Percentiles rank a stretch among this genome's conserved stretches.
These are phyloP conservation scores for Sporothrix curviconia DNA, from an alignment of 2,329 filamentous ascomycete species.

Conservation along the genomic window DNA sequence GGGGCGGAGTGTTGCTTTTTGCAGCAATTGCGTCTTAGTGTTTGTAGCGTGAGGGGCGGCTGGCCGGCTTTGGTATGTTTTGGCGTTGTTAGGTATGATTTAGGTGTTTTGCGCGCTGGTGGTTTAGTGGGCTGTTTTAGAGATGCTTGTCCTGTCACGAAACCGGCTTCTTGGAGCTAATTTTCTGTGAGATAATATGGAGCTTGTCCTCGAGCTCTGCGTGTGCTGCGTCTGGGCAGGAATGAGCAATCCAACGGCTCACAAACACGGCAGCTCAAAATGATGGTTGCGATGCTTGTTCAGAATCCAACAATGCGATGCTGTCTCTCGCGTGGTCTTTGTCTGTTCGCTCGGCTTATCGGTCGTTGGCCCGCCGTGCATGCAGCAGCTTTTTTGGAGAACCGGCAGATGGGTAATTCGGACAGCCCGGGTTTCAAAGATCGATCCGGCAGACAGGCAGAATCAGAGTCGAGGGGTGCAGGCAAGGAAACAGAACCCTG, in stretches of 20 bases:
- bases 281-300: too few species aligned
- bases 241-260: too few species aligned
- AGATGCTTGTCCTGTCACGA: not conserved
- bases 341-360: not conserved
- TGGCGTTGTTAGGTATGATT: not conserved
- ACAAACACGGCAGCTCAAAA: too few species aligned
- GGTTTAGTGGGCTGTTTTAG: not conserved
- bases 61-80: not conserved
- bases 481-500: not conserved
- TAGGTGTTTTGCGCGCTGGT: not conserved
- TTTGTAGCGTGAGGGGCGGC: not conserved
- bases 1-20: slow-evolving; percentile 1
- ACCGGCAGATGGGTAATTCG: not conserved
- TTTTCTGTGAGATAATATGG: not conserved
- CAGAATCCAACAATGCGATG: too few species aligned
- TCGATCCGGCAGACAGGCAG: not conserved
- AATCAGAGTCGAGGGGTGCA: not conserved
- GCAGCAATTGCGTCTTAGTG: slow-evolving; percentile 6
- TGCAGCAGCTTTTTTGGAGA: not conserved
- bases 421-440: slow-evolving; percentile 1
- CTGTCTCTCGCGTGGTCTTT: not conserved
- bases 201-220: not conserved
- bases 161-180: too few species aligned
- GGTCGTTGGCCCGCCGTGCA: not conserved
- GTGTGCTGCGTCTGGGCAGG: too few species aligned